Conservation (phyloP, 208 protist genomes). For the Acanthamoeba healyi region DNA sequence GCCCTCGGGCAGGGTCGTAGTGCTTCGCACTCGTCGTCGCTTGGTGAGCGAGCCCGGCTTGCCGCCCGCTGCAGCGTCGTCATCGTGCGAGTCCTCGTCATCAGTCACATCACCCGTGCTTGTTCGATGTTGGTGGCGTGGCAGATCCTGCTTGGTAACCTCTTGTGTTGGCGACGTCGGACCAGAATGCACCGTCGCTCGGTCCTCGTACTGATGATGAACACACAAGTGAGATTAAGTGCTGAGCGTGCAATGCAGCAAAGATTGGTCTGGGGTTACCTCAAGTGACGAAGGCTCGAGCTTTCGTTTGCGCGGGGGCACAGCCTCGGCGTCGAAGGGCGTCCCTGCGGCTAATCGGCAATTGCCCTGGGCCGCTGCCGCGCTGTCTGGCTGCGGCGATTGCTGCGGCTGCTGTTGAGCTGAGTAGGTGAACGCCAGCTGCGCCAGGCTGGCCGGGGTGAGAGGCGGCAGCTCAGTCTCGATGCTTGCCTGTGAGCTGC, state of each 20-base stretch:
- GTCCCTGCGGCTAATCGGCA: background rate
- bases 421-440: constrained; percentile 46
- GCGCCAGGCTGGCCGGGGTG: background rate
- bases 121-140: too few species aligned
- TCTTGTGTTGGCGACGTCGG: background rate
- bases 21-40: background rate
- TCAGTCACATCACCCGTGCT: background rate
- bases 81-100: background rate
- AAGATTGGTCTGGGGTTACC: background rate
- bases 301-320: constrained; percentile 41
- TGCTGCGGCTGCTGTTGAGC: background rate
- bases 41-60: constrained; percentile 21
- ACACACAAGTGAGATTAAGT: background rate
- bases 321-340: background rate
- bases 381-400: background rate
- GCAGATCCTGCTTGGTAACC: background rate
- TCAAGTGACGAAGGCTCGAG: background rate
- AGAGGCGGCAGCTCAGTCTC: constrained; percentile 33
- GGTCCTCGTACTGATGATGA: background rate
- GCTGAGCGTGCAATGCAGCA: background rate
- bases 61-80: background rate
- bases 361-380: background rate
- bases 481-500: background rate
- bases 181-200: background rate
- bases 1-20: background rate